These are phyloP conservation scores for Misopates orontium DNA, from an alignment of 257 asterid genomes.

Conservation along the genomic window DNA sequence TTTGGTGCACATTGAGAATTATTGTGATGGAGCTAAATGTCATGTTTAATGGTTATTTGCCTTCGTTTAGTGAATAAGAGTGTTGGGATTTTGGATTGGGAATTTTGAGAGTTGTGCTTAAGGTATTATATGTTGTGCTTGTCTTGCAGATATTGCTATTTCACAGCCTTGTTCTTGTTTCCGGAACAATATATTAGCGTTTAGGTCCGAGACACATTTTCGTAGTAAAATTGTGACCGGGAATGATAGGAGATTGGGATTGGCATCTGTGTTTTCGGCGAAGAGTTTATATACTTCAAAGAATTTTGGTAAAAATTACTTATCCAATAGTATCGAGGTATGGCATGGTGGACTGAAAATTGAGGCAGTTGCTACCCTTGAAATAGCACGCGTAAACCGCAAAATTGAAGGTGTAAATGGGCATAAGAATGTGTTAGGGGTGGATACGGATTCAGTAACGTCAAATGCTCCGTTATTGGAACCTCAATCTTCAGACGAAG, in stretches of 20 bases:
- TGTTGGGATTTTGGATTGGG: not conserved
- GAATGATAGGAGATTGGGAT: conserved; percentile 50
- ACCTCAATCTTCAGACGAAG: conserved; percentile 47
- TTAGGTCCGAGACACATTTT: conserved; percentile 44
- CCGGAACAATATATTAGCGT: conserved; percentile 46
- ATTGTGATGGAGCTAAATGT: not conserved
- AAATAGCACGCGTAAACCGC: conserved; percentile 38
- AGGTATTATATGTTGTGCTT: conserved; percentile 20
- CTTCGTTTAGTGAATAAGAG: conserved; percentile 2
- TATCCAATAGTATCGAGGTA: conserved; percentile 36
- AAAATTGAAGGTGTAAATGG: conserved; percentile 34
- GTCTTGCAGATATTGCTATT: conserved; percentile 79
- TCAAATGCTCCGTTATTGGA: conserved; percentile 32
- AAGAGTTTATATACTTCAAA: conserved; percentile 34
- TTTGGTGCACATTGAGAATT: not conserved
- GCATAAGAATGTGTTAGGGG: conserved; percentile 37
- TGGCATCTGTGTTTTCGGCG: conserved; percentile 43
- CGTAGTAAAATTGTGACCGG: conserved; percentile 35
- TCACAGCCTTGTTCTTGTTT: conserved; percentile 77
- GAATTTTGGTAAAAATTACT: conserved; percentile 33
- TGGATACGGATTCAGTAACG: conserved; percentile 45
- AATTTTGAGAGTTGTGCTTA: conserved; percentile 9
- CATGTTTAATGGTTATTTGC: not conserved
- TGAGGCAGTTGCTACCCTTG: conserved; percentile 71
- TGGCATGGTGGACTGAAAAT: conserved; percentile 53